Percentiles rank a stretch among this genome's conserved stretches.
phyloP scores from a whole-genome alignment of 2,329 filamentous ascomycete species.

The Phyllosticta citriasiana region DNA sequence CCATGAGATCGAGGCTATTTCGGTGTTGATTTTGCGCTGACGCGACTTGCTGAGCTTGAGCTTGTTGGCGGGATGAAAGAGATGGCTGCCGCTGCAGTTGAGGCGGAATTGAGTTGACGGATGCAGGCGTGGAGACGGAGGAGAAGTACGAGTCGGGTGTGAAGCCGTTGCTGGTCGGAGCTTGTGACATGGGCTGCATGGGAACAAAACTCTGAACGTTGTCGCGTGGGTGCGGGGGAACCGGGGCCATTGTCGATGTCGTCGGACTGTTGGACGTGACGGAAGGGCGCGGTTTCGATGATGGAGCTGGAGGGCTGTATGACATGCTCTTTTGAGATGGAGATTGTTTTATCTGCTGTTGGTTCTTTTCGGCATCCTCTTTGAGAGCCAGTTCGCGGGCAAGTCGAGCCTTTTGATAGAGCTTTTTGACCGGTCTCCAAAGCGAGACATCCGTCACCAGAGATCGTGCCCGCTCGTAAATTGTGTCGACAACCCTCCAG shows the following conservation, averaged over 20 bases:
- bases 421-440: constrained; percentile 9
- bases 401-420: constrained; percentile 3
- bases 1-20: not conserved
- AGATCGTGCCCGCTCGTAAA: constrained; percentile 24
- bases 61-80: not conserved
- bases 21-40: not conserved
- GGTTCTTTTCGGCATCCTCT: not conserved
- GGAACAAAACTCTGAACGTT: not conserved
- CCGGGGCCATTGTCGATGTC: not conserved
- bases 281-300: not conserved
- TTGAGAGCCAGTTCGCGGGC: not conserved
- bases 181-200: not conserved
- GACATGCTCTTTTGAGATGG: not conserved
- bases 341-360: not conserved
- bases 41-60: not conserved
- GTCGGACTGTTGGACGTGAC: not conserved
- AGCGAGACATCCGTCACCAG: constrained; percentile 7
- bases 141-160: not conserved
- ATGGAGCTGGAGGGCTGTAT: not conserved
- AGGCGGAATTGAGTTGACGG: not conserved
- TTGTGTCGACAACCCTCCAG: constrained; percentile 37
- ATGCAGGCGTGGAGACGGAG: not conserved
- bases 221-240: not conserved
- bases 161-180: not conserved
- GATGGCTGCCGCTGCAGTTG: not conserved